These are phyloP conservation scores for Zymoseptoria brevis DNA, from an alignment of 2,329 filamentous ascomycete genomes.

Conservation along the genomic window DNA sequence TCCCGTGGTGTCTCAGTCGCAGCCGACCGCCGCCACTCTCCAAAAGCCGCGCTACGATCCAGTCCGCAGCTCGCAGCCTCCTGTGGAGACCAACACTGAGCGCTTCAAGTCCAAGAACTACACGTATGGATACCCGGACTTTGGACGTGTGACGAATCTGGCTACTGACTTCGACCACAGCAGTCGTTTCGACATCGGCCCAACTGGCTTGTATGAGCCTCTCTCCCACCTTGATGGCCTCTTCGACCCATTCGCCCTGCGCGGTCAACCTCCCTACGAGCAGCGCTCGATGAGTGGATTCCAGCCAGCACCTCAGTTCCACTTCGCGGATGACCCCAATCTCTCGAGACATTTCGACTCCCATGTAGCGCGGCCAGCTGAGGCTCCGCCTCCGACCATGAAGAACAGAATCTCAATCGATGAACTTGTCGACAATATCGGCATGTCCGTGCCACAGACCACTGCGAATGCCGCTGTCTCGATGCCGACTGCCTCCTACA, in stretches of 20 bases:
- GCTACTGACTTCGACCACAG: constrained; percentile 16
- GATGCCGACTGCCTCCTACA: background rate
- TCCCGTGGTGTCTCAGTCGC: constrained; percentile 4
- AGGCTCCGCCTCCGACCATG: constrained; percentile 1
- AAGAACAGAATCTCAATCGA: constrained; percentile 6
- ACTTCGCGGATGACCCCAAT: background rate
- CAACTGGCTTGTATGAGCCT: background rate
- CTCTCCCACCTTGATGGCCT: background rate
- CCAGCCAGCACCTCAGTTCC: background rate
- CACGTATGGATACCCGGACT: constrained; percentile 9
- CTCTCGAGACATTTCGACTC: background rate
- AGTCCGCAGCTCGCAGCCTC: constrained; percentile 17
- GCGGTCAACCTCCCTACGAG: background rate
- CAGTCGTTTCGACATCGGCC: constrained; percentile 18
- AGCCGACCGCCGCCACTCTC: background rate
- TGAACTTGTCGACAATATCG: background rate
- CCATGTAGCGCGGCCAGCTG: background rate
- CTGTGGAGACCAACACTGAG: constrained; percentile 1
- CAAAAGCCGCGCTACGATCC: constrained; percentile 22
- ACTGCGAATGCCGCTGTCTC: background rate
- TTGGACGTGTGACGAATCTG: constrained; percentile 6
- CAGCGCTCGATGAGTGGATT: background rate
- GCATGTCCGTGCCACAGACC: background rate
- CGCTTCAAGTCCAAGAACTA: constrained; percentile 7
- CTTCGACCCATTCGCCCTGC: background rate